phyloP scores from a whole-genome alignment of 192 early-diverging fungal species.

The Coemansia asiatica region DNA sequence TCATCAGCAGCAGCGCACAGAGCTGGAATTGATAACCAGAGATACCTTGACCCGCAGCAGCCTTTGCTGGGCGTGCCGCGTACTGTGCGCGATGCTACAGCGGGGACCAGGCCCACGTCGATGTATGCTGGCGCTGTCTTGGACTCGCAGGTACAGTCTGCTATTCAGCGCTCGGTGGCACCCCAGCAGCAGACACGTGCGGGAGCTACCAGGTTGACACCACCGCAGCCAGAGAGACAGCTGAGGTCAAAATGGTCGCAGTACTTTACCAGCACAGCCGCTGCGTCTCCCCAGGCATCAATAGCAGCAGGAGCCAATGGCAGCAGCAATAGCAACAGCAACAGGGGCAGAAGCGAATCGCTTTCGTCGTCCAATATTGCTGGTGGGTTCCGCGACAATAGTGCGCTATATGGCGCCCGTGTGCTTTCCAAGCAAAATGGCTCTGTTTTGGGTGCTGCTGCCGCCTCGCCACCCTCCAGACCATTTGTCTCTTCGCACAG shows the following conservation, averaged over 20 bases:
- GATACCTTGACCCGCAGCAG: conserved; percentile 6
- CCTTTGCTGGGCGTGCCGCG: conserved; percentile 15
- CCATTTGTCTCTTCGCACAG: conserved; percentile 11
- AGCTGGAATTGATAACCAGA: neutral
- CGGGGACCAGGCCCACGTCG: conserved; percentile 24
- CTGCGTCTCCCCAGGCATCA: conserved; percentile 2
- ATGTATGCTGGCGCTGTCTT: conserved; percentile 36
- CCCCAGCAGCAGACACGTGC: conserved; percentile 4
- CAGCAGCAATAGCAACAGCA: conserved; percentile 25
- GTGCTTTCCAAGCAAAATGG: conserved; percentile 5
- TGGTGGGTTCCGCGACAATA: neutral
- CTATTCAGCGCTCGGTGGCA: conserved; percentile 39
- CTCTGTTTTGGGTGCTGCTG: neutral
- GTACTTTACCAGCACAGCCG: conserved; percentile 46
- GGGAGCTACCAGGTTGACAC: neutral
- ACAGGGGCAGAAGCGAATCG: conserved; percentile 33
- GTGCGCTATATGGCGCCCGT: conserved; percentile 5
- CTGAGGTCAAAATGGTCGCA: conserved; percentile 48
- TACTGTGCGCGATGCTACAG: conserved; percentile 30
- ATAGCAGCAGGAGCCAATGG: neutral
- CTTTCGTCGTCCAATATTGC: neutral
- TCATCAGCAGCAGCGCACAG: neutral
- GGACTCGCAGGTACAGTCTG: conserved; percentile 39
- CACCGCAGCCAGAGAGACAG: neutral
- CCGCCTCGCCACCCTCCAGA: conserved; percentile 6